Conservation (phyloP, 2,329 filamentous ascomycete genomes). For the Aspergillus sojae region DNA sequence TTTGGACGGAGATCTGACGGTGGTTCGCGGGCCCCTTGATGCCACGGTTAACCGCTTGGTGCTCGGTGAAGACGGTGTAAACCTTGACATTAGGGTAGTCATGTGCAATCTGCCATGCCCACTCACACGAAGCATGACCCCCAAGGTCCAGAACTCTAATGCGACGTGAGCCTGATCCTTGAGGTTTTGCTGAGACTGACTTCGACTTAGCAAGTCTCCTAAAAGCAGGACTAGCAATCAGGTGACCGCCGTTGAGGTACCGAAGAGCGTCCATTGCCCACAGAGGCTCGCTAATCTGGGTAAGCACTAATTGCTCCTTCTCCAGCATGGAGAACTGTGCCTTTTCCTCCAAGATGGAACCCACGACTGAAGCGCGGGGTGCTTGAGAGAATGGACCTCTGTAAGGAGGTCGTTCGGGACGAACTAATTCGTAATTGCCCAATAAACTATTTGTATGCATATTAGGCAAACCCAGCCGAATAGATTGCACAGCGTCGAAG, state of each 20-base stretch:
- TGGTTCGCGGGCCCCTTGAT: slow-evolving; percentile 87
- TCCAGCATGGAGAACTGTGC: slow-evolving; percentile 54
- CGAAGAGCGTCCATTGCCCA: slow-evolving; percentile 67
- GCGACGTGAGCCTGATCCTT: slow-evolving; percentile 45
- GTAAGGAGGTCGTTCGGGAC: slow-evolving; percentile 70
- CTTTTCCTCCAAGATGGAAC: slow-evolving; percentile 60
- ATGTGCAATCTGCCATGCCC: slow-evolving; percentile 91
- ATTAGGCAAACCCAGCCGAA: slow-evolving; percentile 72
- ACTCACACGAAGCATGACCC: slow-evolving; percentile 82
- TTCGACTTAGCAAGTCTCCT: slow-evolving; percentile 37
- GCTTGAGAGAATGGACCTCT: slow-evolving; percentile 70
- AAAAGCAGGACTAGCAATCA: slow-evolving; percentile 59
- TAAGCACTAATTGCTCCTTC: slow-evolving; percentile 77
- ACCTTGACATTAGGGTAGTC: slow-evolving; percentile 84
- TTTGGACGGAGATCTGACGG: slow-evolving; percentile 75
- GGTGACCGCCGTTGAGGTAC: slow-evolving; percentile 61
- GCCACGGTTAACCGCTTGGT: slow-evolving; percentile 71
- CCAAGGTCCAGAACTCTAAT: slow-evolving; percentile 81
- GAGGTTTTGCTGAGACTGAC: slow-evolving; percentile 22
- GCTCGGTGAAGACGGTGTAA: slow-evolving; percentile 82
- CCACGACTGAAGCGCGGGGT: slow-evolving; percentile 67
- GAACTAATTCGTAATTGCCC: slow-evolving; percentile 79
- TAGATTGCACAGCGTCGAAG: slow-evolving; percentile 84
- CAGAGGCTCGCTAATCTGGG: slow-evolving; percentile 64
- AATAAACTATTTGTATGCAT: slow-evolving; percentile 79